phyloP scores from a whole-genome alignment of 805 yeast genomes.

The Candida chauliodis region DNA sequence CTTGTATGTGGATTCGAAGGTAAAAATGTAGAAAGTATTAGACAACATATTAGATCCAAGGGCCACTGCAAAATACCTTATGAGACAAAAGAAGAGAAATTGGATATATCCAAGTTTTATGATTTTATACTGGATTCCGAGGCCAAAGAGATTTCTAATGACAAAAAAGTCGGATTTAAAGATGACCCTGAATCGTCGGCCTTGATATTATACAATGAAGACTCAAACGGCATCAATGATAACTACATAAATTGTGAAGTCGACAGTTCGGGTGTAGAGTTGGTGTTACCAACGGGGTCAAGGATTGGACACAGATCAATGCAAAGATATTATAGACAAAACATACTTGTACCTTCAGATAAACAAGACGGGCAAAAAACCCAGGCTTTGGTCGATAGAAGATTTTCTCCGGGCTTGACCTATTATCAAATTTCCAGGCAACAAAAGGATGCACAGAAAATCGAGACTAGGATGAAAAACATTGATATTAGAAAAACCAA shows the following conservation, averaged over 20 bases:
- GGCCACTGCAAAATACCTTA: slow-evolving; percentile 47
- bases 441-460: slow-evolving; percentile 25
- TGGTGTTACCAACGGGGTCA: slow-evolving; percentile 73
- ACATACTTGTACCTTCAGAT: slow-evolving; percentile 24
- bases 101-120: slow-evolving; percentile 35
- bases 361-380: slow-evolving; percentile 65
- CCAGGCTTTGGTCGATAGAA: slow-evolving; percentile 70
- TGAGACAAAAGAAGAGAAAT: slow-evolving; percentile 38
- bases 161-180: slow-evolving; percentile 26
- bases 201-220: slow-evolving; percentile 10
- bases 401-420: slow-evolving; percentile 37
- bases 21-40: slow-evolving; percentile 34
- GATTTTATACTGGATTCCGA: slow-evolving; percentile 24
- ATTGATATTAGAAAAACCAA: slow-evolving; percentile 23
- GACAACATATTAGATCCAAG: slow-evolving; percentile 42
- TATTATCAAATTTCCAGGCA: slow-evolving; percentile 26
- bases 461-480: slow-evolving; percentile 22
- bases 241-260: slow-evolving; percentile 34
- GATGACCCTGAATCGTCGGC: slow-evolving; percentile 14
- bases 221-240: slow-evolving; percentile 15
- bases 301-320: slow-evolving; percentile 80
- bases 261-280: slow-evolving; percentile 60
- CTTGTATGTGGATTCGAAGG: slow-evolving; percentile 44
- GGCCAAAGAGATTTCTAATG: slow-evolving; percentile 9
- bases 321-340: slow-evolving; percentile 69